Percentiles rank a stretch among this genome's conserved stretches.
These are phyloP conservation scores for Phytophthora pisi DNA, from an alignment of 352 stramenopile genomes.

Conservation along the genomic window DNA sequence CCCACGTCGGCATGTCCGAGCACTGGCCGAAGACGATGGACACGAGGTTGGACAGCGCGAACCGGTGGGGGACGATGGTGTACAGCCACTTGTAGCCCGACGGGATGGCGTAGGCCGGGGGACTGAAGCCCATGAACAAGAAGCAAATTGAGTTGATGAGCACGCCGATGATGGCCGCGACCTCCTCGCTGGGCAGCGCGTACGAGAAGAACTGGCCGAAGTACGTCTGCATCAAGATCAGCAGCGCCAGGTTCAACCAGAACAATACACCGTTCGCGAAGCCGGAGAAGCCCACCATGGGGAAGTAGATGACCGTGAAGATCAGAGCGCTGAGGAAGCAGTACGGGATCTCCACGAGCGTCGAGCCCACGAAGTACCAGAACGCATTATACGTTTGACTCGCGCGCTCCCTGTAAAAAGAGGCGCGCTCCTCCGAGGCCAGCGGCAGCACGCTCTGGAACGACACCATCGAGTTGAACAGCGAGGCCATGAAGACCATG, in stretches of 20 bases:
- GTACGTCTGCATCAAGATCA: slow-evolving; percentile 53
- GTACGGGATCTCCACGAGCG: slow-evolving; percentile 40
- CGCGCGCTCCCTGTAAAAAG: slow-evolving; percentile 76
- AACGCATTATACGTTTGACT: slow-evolving; percentile 42
- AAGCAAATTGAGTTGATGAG: slow-evolving; percentile 51
- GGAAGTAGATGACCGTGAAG: slow-evolving; percentile 80
- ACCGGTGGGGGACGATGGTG: slow-evolving; percentile 20
- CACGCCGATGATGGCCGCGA: slow-evolving; percentile 49
- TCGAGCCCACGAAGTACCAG: slow-evolving; percentile 62
- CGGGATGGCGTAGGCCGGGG: slow-evolving; percentile 25
- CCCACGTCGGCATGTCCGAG: slow-evolving; percentile 20
- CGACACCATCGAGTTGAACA: slow-evolving; percentile 69
- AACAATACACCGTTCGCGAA: slow-evolving; percentile 51
- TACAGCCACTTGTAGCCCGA: slow-evolving; percentile 25
- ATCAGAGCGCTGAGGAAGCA: slow-evolving; percentile 33
- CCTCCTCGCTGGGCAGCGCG: slow-evolving; percentile 37
- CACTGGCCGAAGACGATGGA: slow-evolving; percentile 30
- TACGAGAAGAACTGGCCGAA: slow-evolving; percentile 36
- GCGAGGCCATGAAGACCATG: slow-evolving; percentile 76
- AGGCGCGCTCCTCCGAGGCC: slow-evolving; percentile 78
- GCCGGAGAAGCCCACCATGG: slow-evolving; percentile 83
- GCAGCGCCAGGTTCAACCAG: slow-evolving; percentile 45
- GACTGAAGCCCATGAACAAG: slow-evolving; percentile 43
- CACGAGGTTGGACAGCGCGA: slow-evolving; percentile 24
- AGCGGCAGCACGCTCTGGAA: slow-evolving; percentile 69